Percentiles rank a stretch among this genome's conserved stretches.
These are phyloP conservation scores for Globisporangium canariense DNA, from an alignment of 352 stramenopile species.

Conservation along the genomic window DNA sequence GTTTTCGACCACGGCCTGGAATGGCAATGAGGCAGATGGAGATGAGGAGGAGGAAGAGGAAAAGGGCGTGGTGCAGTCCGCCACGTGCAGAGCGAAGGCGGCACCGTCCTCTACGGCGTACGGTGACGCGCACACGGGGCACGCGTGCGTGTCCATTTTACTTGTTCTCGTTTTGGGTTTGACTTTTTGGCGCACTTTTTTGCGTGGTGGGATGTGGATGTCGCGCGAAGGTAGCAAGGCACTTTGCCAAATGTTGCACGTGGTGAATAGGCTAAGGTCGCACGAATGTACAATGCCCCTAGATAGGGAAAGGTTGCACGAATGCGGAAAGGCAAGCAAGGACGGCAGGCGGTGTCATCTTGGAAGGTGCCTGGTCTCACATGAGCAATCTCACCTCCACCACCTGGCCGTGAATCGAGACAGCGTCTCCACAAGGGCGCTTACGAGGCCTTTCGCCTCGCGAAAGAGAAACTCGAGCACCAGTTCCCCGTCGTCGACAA, in stretches of 20 bases:
- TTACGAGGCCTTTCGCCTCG: too few species aligned
- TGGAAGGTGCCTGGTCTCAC: too few species aligned
- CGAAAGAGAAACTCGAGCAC: too few species aligned
- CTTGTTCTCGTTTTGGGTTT: background rate
- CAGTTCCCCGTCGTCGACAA: too few species aligned
- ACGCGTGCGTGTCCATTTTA: constrained; percentile 13
- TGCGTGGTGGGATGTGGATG: background rate
- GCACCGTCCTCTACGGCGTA: constrained; percentile 24
- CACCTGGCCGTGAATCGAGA: too few species aligned
- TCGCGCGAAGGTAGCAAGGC: background rate
- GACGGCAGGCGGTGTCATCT: too few species aligned
- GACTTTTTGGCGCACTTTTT: background rate
- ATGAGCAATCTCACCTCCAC: too few species aligned
- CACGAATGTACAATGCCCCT: background rate
- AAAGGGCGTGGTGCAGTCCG: constrained; percentile 28
- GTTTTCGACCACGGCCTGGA: constrained; percentile 6
- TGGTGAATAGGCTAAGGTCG: background rate
- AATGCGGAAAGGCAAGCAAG: too few species aligned
- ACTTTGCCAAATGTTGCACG: background rate
- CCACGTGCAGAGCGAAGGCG: constrained; percentile 58
- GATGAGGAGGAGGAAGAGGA: background rate
- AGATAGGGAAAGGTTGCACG: too few species aligned
- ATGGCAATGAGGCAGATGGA: background rate
- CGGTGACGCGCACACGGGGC: constrained; percentile 45
- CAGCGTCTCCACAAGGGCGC: too few species aligned